These are phyloP conservation scores for barley (Hordeum vulgare) DNA, from an alignment of 176 grass and related monocot genomes.

Conservation along the genomic window DNA sequence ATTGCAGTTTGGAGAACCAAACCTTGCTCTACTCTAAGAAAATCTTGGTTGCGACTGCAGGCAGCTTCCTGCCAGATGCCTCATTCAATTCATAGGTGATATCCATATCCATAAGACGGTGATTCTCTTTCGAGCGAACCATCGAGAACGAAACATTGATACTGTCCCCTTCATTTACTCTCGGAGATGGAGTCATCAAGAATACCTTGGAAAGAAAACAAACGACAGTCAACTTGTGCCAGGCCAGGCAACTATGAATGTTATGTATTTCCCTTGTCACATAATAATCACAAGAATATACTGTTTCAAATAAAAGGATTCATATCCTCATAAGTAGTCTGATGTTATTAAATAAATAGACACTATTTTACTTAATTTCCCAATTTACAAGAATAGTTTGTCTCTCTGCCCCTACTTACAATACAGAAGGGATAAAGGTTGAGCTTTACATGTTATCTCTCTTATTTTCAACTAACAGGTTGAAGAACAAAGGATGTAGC, in stretches of 20 bases:
- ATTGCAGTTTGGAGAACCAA: neutral
- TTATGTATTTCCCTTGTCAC: neutral
- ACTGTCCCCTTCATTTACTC: constrained; percentile 67
- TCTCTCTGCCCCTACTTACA: neutral
- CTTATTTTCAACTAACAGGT: neutral
- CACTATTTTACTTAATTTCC: neutral
- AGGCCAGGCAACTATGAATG: neutral
- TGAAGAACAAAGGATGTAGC: neutral
- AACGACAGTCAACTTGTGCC: neutral
- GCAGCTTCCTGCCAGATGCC: constrained; percentile 60
- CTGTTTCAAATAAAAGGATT: constrained; percentile 2
- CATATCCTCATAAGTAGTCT: neutral
- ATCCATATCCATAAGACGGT: constrained; percentile 88
- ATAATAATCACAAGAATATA: neutral
- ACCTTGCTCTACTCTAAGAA: constrained; percentile 74
- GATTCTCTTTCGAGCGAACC: constrained; percentile 90
- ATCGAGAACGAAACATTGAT: constrained; percentile 73
- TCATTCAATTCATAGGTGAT: constrained; percentile 71
- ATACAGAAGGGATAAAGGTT: neutral
- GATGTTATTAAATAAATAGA: neutral
- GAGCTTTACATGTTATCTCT: neutral
- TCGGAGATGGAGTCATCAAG: constrained; percentile 63
- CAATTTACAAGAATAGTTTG: neutral
- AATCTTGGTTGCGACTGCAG: constrained; percentile 54
- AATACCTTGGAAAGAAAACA: constrained; percentile 49